phyloP scores from a whole-genome alignment of 164 flowering plant genomes.

The Cinnamomum chago region DNA sequence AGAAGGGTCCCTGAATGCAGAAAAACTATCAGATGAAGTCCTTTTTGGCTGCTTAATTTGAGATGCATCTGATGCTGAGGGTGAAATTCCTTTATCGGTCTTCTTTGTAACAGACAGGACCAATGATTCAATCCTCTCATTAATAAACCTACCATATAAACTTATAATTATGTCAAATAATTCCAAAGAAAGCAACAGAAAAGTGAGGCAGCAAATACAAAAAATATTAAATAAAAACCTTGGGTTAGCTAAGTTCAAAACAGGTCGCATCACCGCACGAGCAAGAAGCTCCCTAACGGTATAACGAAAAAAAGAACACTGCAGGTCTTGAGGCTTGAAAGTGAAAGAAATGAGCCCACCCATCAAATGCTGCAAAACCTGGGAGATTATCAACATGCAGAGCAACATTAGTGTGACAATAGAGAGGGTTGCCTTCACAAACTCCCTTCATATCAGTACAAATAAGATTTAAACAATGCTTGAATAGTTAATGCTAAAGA shows the following conservation, averaged over 20 bases:
- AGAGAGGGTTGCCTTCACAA: constrained; percentile 4
- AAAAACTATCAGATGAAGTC: constrained; percentile 59
- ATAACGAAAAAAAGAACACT: constrained; percentile 75
- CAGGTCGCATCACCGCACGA: constrained; percentile 91
- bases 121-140: constrained; percentile 77
- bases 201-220: neutral
- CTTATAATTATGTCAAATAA: constrained; percentile 6
- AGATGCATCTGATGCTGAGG: constrained; percentile 33
- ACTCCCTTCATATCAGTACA: neutral
- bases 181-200: constrained; percentile 10
- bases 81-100: constrained; percentile 41
- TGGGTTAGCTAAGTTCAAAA: constrained; percentile 83
- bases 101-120: constrained; percentile 43
- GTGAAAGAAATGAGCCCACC: constrained; percentile 71
- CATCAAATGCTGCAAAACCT: constrained; percentile 96
- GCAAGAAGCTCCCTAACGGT: constrained; percentile 88
- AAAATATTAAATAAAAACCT: constrained; percentile 35
- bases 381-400: constrained; percentile 10
- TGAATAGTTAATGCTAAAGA: neutral
- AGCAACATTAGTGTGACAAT: neutral
- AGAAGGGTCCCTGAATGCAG: constrained; percentile 56
- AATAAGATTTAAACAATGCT: neutral
- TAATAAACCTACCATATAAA: constrained; percentile 70
- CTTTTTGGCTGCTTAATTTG: constrained; percentile 40
- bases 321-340: constrained; percentile 78